Evolutionary conservation across 1,284 basidiomycete genomes (phyloP).

Genomic region (Mycena sp.): DNA sequence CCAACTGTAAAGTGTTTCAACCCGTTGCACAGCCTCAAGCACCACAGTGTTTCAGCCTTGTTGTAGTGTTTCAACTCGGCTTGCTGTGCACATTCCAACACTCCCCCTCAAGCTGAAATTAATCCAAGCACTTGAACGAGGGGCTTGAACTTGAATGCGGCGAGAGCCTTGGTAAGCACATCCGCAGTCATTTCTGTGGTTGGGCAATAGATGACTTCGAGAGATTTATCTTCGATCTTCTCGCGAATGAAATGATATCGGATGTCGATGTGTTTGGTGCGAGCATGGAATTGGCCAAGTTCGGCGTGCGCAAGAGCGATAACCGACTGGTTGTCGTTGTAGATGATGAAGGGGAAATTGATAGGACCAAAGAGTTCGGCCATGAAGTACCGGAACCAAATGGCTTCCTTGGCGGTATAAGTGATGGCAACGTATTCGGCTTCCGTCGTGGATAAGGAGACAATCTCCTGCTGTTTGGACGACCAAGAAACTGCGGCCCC

Average conservation of each 20-base stretch:
- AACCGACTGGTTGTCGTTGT: slow-evolving; percentile 47
- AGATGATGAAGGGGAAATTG: slow-evolving; percentile 32
- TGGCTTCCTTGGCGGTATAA: slow-evolving; percentile 37
- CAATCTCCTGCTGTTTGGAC: slow-evolving; percentile 43
- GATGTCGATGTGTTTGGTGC: slow-evolving; percentile 56
- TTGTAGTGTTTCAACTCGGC: no score
- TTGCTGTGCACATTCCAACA: slow-evolving; percentile 31
- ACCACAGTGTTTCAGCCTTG: no score
- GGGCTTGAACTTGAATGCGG: slow-evolving; percentile 4
- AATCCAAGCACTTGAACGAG: slow-evolving; percentile 32
- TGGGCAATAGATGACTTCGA: slow-evolving; percentile 13
- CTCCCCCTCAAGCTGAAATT: slow-evolving; percentile 40
- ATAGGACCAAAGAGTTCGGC: slow-evolving; percentile 32
- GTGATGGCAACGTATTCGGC: slow-evolving; percentile 39
- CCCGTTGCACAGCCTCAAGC: no score
- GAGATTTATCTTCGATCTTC: slow-evolving; percentile 31
- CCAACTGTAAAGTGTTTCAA: no score
- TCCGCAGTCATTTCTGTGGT: slow-evolving; percentile 19
- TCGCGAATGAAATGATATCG: slow-evolving; percentile 47
- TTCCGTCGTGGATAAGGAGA: slow-evolving; percentile 39
- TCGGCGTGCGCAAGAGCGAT: slow-evolving; percentile 45
- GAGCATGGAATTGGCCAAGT: slow-evolving; percentile 43
- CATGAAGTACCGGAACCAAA: slow-evolving; percentile 40
- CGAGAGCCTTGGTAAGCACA: slow-evolving; percentile 20
- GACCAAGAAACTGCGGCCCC: slow-evolving; percentile 43